Conservation (phyloP, 1,139 yeast species). For the Blastobotrys proliferans region DNA sequence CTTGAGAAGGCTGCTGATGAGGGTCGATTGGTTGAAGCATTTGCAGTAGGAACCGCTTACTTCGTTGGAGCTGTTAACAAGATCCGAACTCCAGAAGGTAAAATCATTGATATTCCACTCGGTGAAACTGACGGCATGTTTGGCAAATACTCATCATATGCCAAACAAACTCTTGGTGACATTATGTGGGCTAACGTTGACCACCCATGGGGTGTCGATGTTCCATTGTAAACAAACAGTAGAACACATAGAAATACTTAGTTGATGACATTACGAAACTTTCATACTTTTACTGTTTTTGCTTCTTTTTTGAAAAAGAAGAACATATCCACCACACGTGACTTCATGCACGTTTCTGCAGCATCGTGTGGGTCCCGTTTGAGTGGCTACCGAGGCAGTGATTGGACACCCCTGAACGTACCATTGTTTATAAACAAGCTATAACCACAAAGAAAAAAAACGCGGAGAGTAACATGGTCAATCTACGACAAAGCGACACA, state of each 20-base stretch:
- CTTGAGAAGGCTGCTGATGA: slow-evolving; percentile 37
- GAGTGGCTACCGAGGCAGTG: too few relatives aligned
- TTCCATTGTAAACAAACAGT: slow-evolving; percentile 8
- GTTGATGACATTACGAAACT: too few relatives aligned
- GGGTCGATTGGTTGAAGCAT: slow-evolving; percentile 42
- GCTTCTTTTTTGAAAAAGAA: too few relatives aligned
- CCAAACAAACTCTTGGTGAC: slow-evolving; percentile 34
- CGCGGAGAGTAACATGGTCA: too few relatives aligned
- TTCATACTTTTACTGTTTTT: too few relatives aligned
- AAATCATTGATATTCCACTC: slow-evolving; percentile 36
- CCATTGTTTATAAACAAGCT: too few relatives aligned
- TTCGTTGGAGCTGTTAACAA: slow-evolving; percentile 40
- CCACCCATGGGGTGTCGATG: slow-evolving; percentile 26
- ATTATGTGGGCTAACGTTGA: slow-evolving; percentile 39
- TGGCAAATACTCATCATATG: slow-evolving; percentile 36
- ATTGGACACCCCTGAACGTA: too few relatives aligned
- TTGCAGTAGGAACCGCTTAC: slow-evolving; percentile 44
- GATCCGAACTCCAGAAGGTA: slow-evolving; percentile 37
- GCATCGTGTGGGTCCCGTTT: too few relatives aligned
- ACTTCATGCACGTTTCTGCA: too few relatives aligned
- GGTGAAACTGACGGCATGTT: slow-evolving; percentile 27
- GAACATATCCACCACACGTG: too few relatives aligned
- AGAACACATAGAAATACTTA: background rate
- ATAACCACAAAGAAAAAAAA: too few relatives aligned
- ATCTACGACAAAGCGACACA: too few relatives aligned